Base-by-base conservation (phyloP, 2,329 filamentous ascomycete species). In the Phyllosticta paracitricarpa region DNA sequence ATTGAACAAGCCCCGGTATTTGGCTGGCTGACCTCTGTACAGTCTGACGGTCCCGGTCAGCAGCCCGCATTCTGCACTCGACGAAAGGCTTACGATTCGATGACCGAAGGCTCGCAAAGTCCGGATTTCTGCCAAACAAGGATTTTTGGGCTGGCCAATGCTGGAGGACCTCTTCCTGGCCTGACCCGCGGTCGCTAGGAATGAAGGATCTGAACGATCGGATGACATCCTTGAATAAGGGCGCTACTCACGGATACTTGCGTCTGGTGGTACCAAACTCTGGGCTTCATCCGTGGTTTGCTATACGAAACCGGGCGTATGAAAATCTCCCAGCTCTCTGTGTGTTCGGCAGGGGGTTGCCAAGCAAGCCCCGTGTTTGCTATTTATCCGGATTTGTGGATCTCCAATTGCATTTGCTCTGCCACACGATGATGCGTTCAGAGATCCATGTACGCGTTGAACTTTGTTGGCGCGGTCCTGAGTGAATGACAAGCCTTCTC, bases 1-100 rank as follows among this genome's bases (percentile, higher is more conserved):
- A 33, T 51, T 40, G 54, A 17, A 52, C 40, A 30, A 28, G 19
- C 19, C 55, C 52, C 33, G 33, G 58, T 53, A 52, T 55, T 59
- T 30, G 58, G 53, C 33, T 56, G 54, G 53, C 54, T 51, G 26
- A 48, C 54, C 52, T 58, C 58, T 61, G 58, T 54, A 56, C 58
- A 61, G 25, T 54, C 53, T 26, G 26, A 33, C 25, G 22, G n/a
- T n/a, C 53, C 57, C 30, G 25, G 58, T 22, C 33, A n/a, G 14
- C 58, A 51, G 58, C 24, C 17, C 33, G 17, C 30, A 30, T 61
- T 25, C 22, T 24, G 53, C 28, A 54, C 25, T 19, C 17, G 35
- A 51, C 28, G 52, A 26, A 33, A 56, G 53, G 30, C 58, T 55
- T 19, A 52, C 35, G 54, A 30, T 56, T 56, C 58, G 33, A n/a